Evolutionary conservation across 306 rosid genomes (phyloP).

Genomic region (Sicyos baderoa): DNA sequence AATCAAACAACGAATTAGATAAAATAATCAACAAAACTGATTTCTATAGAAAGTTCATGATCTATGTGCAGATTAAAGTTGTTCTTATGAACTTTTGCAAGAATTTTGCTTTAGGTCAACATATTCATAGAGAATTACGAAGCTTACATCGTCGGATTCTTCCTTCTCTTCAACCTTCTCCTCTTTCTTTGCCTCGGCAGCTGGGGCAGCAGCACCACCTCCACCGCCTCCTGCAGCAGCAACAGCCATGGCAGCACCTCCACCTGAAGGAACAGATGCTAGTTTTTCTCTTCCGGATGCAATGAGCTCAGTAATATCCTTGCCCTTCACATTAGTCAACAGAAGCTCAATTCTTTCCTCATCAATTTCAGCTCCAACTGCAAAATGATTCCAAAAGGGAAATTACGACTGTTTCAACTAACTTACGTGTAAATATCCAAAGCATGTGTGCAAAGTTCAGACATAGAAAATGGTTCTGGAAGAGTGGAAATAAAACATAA

Average conservation of each 20-base stretch:
- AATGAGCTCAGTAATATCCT: constrained; percentile 58
- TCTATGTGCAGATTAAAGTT: background rate
- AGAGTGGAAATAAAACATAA: background rate
- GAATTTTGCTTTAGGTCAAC: no score
- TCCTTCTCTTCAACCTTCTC: constrained; percentile 71
- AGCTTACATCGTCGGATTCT: constrained; percentile 69
- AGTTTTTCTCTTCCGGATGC: constrained; percentile 62
- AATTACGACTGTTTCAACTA: background rate
- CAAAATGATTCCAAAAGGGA: background rate
- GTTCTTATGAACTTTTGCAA: no score
- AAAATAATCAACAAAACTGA: background rate
- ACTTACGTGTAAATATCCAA: background rate
- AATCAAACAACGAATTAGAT: background rate
- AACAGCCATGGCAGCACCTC: constrained; percentile 38
- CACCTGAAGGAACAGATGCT: constrained; percentile 70
- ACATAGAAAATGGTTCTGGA: background rate
- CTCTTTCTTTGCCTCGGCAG: constrained; percentile 65
- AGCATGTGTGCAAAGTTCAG: background rate
- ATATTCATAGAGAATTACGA: background rate
- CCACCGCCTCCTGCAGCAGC: constrained; percentile 30
- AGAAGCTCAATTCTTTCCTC: constrained; percentile 42
- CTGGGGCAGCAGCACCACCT: constrained; percentile 39
- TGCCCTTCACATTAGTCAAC: constrained; percentile 53
- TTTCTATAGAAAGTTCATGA: no score
- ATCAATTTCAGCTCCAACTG: constrained; percentile 68